These are phyloP conservation scores for Pholiota molesta DNA, from an alignment of 768 basidiomycete species.

Conservation along the genomic window DNA sequence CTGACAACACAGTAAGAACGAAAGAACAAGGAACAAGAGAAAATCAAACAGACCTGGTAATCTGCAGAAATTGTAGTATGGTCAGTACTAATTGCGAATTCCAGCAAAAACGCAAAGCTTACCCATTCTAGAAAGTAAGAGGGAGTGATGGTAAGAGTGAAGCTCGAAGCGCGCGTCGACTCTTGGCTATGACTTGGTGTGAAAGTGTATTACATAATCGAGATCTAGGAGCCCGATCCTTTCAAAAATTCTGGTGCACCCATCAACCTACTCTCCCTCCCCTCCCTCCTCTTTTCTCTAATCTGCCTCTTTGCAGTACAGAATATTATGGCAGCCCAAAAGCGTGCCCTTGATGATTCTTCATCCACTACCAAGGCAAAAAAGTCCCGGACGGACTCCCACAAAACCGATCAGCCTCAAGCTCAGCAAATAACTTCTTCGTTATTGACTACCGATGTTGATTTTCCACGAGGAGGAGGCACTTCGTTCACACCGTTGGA, in stretches of 20 bases:
- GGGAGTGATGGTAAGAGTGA: slow-evolving; percentile 1
- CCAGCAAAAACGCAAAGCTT: slow-evolving; percentile 18
- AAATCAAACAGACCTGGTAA: slow-evolving; percentile 57
- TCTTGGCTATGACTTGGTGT: not conserved
- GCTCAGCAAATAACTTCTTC: slow-evolving; percentile 25
- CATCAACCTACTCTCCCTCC: slow-evolving; percentile 5
- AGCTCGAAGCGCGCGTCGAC: not conserved
- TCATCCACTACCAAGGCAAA: slow-evolving; percentile 54
- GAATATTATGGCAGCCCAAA: slow-evolving; percentile 50
- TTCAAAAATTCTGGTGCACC: slow-evolving; percentile 27
- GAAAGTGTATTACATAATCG: slow-evolving; percentile 21
- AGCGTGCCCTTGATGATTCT: slow-evolving; percentile 63
- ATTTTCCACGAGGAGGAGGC: slow-evolving; percentile 96
- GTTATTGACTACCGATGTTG: slow-evolving; percentile 67
- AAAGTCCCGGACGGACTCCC: slow-evolving; percentile 54
- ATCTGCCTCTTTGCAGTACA: not conserved
- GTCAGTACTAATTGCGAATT: slow-evolving; percentile 1
- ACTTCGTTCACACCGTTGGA: slow-evolving; percentile 87
- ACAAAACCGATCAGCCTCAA: slow-evolving; percentile 19
- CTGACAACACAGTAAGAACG: slow-evolving; percentile 39
- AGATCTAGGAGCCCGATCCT: slow-evolving; percentile 28
- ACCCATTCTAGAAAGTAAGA: slow-evolving; percentile 36
- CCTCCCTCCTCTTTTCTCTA: slow-evolving; percentile 1
- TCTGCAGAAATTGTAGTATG: slow-evolving; percentile 40
- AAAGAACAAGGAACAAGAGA: not conserved